phyloP scores from a whole-genome alignment of 192 early-diverging fungal species.

The Entomortierella beljakovae region DNA sequence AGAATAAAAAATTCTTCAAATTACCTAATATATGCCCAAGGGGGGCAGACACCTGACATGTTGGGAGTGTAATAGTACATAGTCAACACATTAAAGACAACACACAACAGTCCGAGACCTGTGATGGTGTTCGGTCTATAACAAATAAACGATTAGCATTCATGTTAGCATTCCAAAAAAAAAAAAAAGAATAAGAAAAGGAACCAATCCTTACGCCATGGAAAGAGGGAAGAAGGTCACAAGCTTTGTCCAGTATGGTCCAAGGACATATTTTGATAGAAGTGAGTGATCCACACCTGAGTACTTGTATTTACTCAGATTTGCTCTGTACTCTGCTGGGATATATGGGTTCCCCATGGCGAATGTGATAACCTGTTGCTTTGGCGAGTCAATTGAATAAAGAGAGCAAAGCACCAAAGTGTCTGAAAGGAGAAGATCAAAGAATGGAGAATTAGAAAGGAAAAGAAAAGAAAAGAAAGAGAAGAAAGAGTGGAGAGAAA shows the following conservation, averaged over 20 bases:
- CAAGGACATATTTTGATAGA: slow-evolving; percentile 77
- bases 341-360: slow-evolving; percentile 59
- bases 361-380: background rate
- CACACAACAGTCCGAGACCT: slow-evolving; percentile 83
- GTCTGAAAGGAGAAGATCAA: too few species aligned
- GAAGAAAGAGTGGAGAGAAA: background rate
- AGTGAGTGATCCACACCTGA: slow-evolving; percentile 87
- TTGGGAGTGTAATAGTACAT: slow-evolving; percentile 81
- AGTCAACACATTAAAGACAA: slow-evolving; percentile 77
- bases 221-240: slow-evolving; percentile 87
- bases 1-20: background rate
- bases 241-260: slow-evolving; percentile 88
- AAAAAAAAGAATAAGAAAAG: background rate
- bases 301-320: slow-evolving; percentile 89
- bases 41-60: slow-evolving; percentile 74
- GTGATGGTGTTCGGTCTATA: slow-evolving; percentile 91
- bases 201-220: slow-evolving; percentile 71
- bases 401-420: background rate
- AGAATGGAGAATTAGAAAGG: background rate
- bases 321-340: slow-evolving; percentile 67
- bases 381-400: background rate
- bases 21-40: slow-evolving; percentile 87
- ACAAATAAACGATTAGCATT: background rate
- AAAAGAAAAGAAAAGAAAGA: slow-evolving; percentile 9
- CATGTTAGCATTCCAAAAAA: background rate